Evolutionary conservation across 257 asterid genomes (phyloP).

Genomic region (Forsythia viridissima): DNA sequence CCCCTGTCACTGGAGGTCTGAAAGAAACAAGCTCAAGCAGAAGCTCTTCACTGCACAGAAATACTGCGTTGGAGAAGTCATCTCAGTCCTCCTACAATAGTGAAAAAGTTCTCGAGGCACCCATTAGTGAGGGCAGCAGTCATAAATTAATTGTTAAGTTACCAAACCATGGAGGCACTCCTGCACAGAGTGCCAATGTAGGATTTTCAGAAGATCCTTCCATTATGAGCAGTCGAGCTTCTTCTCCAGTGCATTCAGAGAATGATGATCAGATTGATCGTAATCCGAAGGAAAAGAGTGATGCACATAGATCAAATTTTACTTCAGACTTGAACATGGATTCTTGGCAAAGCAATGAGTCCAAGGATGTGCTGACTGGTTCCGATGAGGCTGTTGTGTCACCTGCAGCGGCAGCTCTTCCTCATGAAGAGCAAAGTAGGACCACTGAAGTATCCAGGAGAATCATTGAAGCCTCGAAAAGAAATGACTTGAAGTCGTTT

Average conservation of each 20-base stretch:
- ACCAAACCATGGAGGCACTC: slow-evolving; percentile 36
- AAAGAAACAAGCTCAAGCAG: slow-evolving; percentile 37
- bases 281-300: slow-evolving; percentile 34
- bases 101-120: slow-evolving; percentile 31
- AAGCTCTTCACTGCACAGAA: slow-evolving; percentile 33
- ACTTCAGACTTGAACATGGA: slow-evolving; percentile 30
- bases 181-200: slow-evolving; percentile 39
- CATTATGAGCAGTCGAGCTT: slow-evolving; percentile 36
- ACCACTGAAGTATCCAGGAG: slow-evolving; percentile 30
- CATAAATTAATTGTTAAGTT: slow-evolving; percentile 47
- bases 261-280: slow-evolving; percentile 36
- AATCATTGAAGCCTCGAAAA: slow-evolving; percentile 25
- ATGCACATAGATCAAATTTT: slow-evolving; percentile 24
- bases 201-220: slow-evolving; percentile 43
- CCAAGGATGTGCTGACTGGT: slow-evolving; percentile 32
- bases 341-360: slow-evolving; percentile 31
- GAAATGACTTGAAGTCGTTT: slow-evolving; percentile 29
- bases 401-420: slow-evolving; percentile 32
- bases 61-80: slow-evolving; percentile 37
- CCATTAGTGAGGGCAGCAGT: slow-evolving; percentile 31
- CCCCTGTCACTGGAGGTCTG: slow-evolving; percentile 35
- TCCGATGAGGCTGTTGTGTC: slow-evolving; percentile 40
- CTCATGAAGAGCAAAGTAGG: slow-evolving; percentile 32
- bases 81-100: slow-evolving; percentile 31
- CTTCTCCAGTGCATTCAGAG: slow-evolving; percentile 45